A percentile compares a stretch with the other conserved stretches of the same genome.
These are phyloP conservation scores for Penicillium hordei DNA, from an alignment of 2,329 filamentous ascomycete genomes.

Conservation along the genomic window DNA sequence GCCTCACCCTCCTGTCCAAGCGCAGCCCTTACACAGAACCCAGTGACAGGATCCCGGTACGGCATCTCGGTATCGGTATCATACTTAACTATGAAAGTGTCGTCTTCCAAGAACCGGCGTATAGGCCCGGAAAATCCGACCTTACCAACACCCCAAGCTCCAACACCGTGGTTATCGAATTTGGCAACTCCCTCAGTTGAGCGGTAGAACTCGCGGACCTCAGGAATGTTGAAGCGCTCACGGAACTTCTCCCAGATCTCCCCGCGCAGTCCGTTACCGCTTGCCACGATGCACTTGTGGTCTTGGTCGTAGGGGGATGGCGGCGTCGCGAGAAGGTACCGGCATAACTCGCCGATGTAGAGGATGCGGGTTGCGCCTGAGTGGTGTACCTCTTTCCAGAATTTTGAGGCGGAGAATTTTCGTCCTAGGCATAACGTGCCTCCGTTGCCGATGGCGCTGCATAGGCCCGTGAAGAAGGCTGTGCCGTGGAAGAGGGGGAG, in stretches of 20 bases:
- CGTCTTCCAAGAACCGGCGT: slow-evolving; percentile 41
- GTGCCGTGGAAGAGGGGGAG: slow-evolving; percentile 53
- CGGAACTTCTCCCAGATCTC: slow-evolving; percentile 53
- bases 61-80: slow-evolving; percentile 45
- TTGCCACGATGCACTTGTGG: slow-evolving; percentile 47
- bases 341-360: slow-evolving; percentile 52
- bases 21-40: slow-evolving; percentile 42
- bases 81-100: slow-evolving; percentile 45
- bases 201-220: slow-evolving; percentile 51
- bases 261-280: slow-evolving; percentile 50
- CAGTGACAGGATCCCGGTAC: slow-evolving; percentile 46
- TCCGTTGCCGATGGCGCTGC: slow-evolving; percentile 41
- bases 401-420: slow-evolving; percentile 49
- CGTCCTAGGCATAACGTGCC: slow-evolving; percentile 47
- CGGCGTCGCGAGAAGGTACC: slow-evolving; percentile 49
- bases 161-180: slow-evolving; percentile 46
- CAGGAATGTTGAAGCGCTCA: slow-evolving; percentile 44
- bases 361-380: slow-evolving; percentile 46
- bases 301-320: slow-evolving; percentile 47
- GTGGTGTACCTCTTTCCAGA: slow-evolving; percentile 49
- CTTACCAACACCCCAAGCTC: slow-evolving; percentile 45
- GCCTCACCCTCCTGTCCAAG: slow-evolving; percentile 47
- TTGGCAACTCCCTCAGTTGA: slow-evolving; percentile 50
- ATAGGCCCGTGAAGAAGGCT: slow-evolving; percentile 47
- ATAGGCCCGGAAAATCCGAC: slow-evolving; percentile 47